phyloP scores from a whole-genome alignment of 1,284 basidiomycete species.

The Cutaneotrichosporon daszewskae region DNA sequence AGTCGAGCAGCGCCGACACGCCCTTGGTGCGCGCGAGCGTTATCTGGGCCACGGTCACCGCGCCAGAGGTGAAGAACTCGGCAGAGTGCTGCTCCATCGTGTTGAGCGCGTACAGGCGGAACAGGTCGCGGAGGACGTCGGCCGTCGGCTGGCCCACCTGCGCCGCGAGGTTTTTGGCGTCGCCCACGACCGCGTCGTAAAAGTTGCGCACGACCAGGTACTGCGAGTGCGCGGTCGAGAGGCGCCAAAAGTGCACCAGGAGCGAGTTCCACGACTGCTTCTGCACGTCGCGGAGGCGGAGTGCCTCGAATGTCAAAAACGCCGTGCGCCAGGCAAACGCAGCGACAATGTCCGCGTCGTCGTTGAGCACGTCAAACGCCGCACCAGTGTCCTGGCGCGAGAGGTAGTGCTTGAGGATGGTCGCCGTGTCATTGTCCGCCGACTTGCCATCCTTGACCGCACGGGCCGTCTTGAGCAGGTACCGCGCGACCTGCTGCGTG shows the following conservation, averaged over 20 bases:
- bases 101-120: constrained; percentile 48
- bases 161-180: constrained; percentile 7
- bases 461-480: constrained; percentile 52
- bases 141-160: constrained; percentile 8
- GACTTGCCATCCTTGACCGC: constrained; percentile 52
- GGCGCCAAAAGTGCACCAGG: constrained; percentile 20
- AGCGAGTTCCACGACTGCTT: constrained; percentile 38
- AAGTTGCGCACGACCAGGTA: constrained; percentile 21
- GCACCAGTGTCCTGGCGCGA: constrained; percentile 48
- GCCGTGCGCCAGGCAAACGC: constrained; percentile 49
- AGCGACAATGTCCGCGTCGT: constrained; percentile 54
- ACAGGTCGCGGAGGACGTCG: constrained; percentile 41
- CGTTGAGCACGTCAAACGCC: constrained; percentile 40
- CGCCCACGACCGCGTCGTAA: constrained; percentile 13
- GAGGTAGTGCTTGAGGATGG: constrained; percentile 40
- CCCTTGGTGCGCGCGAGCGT: constrained; percentile 13
- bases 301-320: constrained; percentile 42
- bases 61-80: constrained; percentile 51
- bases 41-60: constrained; percentile 39
- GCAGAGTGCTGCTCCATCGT: constrained; percentile 49
- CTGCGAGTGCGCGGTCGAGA: constrained; percentile 20
- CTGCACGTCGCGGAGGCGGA: constrained; percentile 38
- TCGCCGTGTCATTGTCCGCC: constrained; percentile 53
- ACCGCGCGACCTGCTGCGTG: constrained; percentile 52
- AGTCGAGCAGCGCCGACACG: constrained; percentile 9